Percentiles rank a stretch among this genome's conserved stretches.
Evolutionary conservation across 495 filamentous ascomycete genomes (phyloP).

Genomic region (Lepraria neglecta): DNA sequence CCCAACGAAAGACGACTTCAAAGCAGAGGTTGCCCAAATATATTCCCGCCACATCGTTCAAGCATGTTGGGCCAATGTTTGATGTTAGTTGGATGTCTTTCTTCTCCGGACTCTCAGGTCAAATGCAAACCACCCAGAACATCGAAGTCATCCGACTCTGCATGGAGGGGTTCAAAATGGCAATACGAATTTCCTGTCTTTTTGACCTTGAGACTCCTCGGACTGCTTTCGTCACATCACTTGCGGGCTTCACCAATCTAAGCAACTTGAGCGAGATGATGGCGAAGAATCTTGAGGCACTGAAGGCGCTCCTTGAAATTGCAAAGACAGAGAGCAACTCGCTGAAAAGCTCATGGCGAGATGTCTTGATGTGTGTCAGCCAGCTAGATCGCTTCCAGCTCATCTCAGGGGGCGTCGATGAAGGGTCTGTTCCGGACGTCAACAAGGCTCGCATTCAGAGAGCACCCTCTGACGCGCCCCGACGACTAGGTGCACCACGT

Average conservation of each 20-base stretch:
- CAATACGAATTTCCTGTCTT: slow-evolving; percentile 84
- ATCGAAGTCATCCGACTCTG: slow-evolving; percentile 84
- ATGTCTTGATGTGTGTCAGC: slow-evolving; percentile 90
- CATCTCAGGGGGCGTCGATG: slow-evolving; percentile 89
- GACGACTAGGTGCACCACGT: slow-evolving; percentile 55
- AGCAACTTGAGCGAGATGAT: slow-evolving; percentile 95
- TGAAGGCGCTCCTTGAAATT: slow-evolving; percentile 85
- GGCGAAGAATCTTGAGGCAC: slow-evolving; percentile 89
- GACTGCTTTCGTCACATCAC: slow-evolving; percentile 86
- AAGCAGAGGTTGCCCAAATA: slow-evolving; percentile 66
- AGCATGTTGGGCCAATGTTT: slow-evolving; percentile 97
- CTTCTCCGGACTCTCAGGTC: slow-evolving; percentile 83
- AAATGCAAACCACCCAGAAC: slow-evolving; percentile 86
- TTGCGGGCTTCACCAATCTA: slow-evolving; percentile 90
- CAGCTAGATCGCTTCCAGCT: slow-evolving; percentile 94
- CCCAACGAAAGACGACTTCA: slow-evolving; percentile 69
- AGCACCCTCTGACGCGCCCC: slow-evolving; percentile 39
- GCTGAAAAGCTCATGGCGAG: slow-evolving; percentile 85
- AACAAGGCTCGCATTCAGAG: slow-evolving; percentile 67
- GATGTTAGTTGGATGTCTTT: slow-evolving; percentile 99
- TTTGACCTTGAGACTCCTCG: slow-evolving; percentile 88
- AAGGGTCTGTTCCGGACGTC: slow-evolving; percentile 85
- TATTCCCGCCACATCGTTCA: slow-evolving; percentile 85
- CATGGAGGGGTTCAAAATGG: slow-evolving; percentile 90
- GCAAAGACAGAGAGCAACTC: slow-evolving; percentile 87